Base-by-base conservation (phyloP, 2,329 filamentous ascomycete genomes). In the Podosphaera xanthii region DNA sequence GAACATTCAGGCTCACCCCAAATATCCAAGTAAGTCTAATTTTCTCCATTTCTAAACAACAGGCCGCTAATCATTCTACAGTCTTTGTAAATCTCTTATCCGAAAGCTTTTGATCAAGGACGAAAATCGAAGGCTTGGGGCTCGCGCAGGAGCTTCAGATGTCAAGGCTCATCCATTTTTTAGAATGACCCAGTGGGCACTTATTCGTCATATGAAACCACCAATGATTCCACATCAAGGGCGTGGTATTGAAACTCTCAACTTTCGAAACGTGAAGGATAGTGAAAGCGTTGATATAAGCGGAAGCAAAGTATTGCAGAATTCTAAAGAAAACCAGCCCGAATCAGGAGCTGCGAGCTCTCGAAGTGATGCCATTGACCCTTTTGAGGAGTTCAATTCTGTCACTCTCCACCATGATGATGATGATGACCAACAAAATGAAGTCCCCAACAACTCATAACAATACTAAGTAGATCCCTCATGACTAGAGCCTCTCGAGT, bases 341-440 rank as follows among this genome's bases (percentile, higher is more conserved):
- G 89, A 95, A 68, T 91, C 85, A 50, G 87, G 87, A 0, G 75
- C 94, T 58, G 81, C 85, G 1, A 97, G 91, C 2, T 91, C 91
- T 0, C 87, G 86, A 52, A 86, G 78, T 44, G 91, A 96, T 69
- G 68, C 84, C 44, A 76, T 80, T 2, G 92, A 98, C 76, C 92
- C 92, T 1, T 98, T 98, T 69, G 87, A 96, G 71, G 92, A 97
- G 71, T 98, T 98, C 73, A 98, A 97, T 76, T 94, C 88, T 69
- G 90, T 98, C 49, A 98, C 92, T 57, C 76, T 98, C 62, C 91
- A 97, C 71, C 92, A 98, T 69, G 92, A 97, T 60, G 92, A 89
- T 14, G 91, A 96, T 65, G 86, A 89, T 6, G 56, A 63, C 34
- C 65, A 22, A 22, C 22, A 22, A 22, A 22, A 22, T 22, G 22